These are phyloP conservation scores for Fomitopsis pulvina DNA, from an alignment of 768 basidiomycete species.

Conservation along the genomic window DNA sequence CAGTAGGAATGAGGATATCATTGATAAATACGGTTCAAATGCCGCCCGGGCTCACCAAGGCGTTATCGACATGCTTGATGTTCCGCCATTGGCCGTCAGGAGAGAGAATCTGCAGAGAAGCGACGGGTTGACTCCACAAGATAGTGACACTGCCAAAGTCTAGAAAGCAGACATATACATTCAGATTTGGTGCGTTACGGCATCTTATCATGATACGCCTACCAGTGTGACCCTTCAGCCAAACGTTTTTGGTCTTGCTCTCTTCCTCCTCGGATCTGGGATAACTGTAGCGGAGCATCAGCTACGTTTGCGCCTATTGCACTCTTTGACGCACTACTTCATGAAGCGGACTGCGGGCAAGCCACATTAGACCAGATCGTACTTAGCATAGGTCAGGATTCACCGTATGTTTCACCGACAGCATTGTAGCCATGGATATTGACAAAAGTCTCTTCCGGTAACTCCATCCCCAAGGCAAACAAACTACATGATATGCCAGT, in stretches of 20 bases:
- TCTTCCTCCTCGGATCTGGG: slow-evolving; percentile 28
- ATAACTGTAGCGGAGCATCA: slow-evolving; percentile 14
- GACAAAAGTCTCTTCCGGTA: slow-evolving; percentile 39
- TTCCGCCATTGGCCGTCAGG: slow-evolving; percentile 49
- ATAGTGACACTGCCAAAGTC: slow-evolving; percentile 34
- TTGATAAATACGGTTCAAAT: slow-evolving; percentile 20
- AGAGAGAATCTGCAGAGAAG: slow-evolving; percentile 49
- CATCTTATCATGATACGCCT: background rate
- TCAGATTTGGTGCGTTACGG: background rate
- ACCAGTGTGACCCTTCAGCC: slow-evolving; percentile 34
- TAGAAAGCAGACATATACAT: background rate
- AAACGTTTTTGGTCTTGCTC: slow-evolving; percentile 23
- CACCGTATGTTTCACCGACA: slow-evolving; percentile 32
- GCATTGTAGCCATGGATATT: slow-evolving; percentile 32
- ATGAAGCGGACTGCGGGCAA: slow-evolving; percentile 13
- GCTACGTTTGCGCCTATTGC: background rate
- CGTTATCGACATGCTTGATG: slow-evolving; percentile 53
- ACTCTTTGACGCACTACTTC: slow-evolving; percentile 13
- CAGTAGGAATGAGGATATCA: background rate
- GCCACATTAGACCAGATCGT: too few species aligned
- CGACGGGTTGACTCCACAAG: slow-evolving; percentile 55
- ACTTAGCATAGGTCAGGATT: too few species aligned
- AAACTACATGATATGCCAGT: slow-evolving; percentile 21
- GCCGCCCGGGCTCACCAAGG: slow-evolving; percentile 32
- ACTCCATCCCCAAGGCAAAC: slow-evolving; percentile 37